phyloP scores from a whole-genome alignment of 2,329 filamentous ascomycete species.

The Xylaria sp. region DNA sequence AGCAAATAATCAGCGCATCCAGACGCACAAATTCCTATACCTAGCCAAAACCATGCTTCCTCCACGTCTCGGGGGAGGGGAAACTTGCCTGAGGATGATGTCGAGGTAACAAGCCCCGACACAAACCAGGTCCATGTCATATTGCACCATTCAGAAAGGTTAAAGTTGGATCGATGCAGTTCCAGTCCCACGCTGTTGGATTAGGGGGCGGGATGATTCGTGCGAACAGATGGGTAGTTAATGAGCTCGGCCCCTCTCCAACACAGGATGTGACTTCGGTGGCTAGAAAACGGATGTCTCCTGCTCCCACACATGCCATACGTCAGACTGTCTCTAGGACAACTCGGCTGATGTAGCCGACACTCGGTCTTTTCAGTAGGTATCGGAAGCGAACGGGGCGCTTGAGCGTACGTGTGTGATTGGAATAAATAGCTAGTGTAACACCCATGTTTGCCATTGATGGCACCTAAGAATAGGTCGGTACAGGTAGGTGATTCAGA shows the following conservation, averaged over 20 bases:
- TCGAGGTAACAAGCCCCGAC: constrained; percentile 77
- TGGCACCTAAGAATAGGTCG: constrained; percentile 13
- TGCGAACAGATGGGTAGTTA: constrained; percentile 9
- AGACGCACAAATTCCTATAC: neutral
- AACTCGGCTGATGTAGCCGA: constrained; percentile 8
- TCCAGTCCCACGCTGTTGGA: constrained; percentile 26
- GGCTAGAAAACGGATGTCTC: constrained; percentile 5
- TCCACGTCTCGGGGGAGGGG: neutral
- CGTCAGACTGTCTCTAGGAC: neutral
- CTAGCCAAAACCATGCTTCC: neutral
- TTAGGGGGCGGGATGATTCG: constrained; percentile 10
- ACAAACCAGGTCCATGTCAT: constrained; percentile 67
- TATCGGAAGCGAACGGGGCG: constrained; percentile 12
- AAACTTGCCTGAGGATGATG: constrained; percentile 71
- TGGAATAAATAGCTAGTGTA: constrained; percentile 12
- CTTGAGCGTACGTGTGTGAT: constrained; percentile 6
- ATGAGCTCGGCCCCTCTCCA: neutral
- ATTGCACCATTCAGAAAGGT: constrained; percentile 10
- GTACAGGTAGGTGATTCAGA: neutral
- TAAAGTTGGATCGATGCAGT: constrained; percentile 9
- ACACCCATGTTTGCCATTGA: constrained; percentile 8
- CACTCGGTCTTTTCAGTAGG: constrained; percentile 4
- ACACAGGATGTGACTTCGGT: constrained; percentile 6
- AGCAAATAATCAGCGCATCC: constrained; percentile 29
- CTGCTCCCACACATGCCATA: constrained; percentile 6